These are phyloP conservation scores for Prunus armeniaca DNA, from an alignment of 306 rosid genomes.

Conservation along the genomic window DNA sequence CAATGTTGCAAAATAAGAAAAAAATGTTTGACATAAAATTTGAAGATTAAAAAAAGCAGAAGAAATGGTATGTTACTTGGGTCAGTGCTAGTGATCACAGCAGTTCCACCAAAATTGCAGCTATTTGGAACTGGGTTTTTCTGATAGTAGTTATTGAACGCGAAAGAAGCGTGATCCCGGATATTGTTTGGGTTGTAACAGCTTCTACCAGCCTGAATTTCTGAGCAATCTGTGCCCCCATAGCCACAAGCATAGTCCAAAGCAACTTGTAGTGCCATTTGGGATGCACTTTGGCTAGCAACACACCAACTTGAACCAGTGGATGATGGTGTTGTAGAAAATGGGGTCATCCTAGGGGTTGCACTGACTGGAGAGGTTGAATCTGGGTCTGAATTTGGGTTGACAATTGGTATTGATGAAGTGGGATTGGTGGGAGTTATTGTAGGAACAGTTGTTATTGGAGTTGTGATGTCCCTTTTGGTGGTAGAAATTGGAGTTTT, in stretches of 20 bases:
- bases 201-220: slow-evolving; percentile 61
- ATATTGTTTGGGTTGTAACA: slow-evolving; percentile 62
- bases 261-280: slow-evolving; percentile 61
- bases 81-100: slow-evolving; percentile 65
- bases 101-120: slow-evolving; percentile 84
- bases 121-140: slow-evolving; percentile 74
- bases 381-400: slow-evolving; percentile 50
- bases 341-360: slow-evolving; percentile 45
- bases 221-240: slow-evolving; percentile 69
- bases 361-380: slow-evolving; percentile 47
- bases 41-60: not conserved
- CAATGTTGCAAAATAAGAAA: not conserved
- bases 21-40: not conserved
- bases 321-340: slow-evolving; percentile 24
- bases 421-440: slow-evolving; percentile 40
- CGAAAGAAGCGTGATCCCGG: slow-evolving; percentile 71
- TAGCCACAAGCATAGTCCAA: slow-evolving; percentile 85
- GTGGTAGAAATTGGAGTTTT: slow-evolving; percentile 32
- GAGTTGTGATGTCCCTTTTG: slow-evolving; percentile 71
- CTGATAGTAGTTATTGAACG: slow-evolving; percentile 71
- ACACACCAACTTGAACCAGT: slow-evolving; percentile 74
- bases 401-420: slow-evolving; percentile 14
- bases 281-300: slow-evolving; percentile 62
- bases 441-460: slow-evolving; percentile 72
- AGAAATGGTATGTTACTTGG: slow-evolving; percentile 57